These are phyloP conservation scores for Alliaria petiolata DNA, from an alignment of 345 rosid species.

Conservation along the genomic window DNA sequence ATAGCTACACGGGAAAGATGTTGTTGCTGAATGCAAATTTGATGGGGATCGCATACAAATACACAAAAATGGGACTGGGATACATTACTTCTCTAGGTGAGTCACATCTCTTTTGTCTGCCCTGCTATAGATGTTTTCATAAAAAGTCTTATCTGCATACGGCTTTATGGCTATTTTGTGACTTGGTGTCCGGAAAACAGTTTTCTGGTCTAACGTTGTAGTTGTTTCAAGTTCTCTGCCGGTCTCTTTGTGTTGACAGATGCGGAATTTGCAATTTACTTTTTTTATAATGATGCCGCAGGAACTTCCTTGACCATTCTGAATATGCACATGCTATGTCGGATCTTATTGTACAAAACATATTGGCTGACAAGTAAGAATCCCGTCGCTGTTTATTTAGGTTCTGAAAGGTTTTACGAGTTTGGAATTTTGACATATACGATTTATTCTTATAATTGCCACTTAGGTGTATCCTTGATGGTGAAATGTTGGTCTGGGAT, in stretches of 20 bases:
- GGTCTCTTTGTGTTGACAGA: neutral
- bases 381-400: neutral
- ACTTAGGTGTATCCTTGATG: conserved; percentile 92
- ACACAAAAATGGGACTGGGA: conserved; percentile 74
- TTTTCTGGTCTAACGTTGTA: neutral
- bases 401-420: neutral
- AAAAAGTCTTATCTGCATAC: neutral
- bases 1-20: conserved; percentile 92
- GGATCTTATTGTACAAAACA: conserved; percentile 51
- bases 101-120: neutral
- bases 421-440: neutral
- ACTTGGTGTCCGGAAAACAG: neutral
- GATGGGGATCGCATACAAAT: conserved; percentile 99
- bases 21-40: conserved; percentile 92
- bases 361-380: conserved; percentile 69
- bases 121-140: neutral
- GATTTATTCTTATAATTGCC: conserved; percentile 5
- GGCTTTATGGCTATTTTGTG: neutral
- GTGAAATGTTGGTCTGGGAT: conserved; percentile 99
- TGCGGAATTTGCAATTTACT: too few relatives aligned
- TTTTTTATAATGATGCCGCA: conserved; percentile 33
- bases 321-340: conserved; percentile 93
- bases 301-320: conserved; percentile 91
- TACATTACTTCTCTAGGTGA: conserved; percentile 86
- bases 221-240: neutral